These are phyloP conservation scores for Akanthomyces uredinophilus DNA, from an alignment of 2,329 filamentous ascomycete genomes.

Conservation along the genomic window DNA sequence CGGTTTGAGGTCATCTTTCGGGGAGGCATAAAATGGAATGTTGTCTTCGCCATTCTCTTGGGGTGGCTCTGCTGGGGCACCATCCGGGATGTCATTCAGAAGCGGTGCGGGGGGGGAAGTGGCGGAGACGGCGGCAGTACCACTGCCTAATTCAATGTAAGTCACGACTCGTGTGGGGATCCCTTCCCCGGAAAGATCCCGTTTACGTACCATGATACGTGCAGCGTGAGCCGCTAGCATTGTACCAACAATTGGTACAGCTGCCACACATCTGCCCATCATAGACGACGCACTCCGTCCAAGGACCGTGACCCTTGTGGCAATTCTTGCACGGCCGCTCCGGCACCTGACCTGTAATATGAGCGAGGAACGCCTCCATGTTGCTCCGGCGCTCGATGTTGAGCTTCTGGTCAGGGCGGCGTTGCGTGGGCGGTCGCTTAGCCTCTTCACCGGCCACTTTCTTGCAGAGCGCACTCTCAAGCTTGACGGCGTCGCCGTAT, in stretches of 20 bases:
- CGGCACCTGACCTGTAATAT: slow-evolving; percentile 48
- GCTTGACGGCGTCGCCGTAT: slow-evolving; percentile 42
- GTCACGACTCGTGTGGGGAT: neutral
- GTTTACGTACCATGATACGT: slow-evolving; percentile 50
- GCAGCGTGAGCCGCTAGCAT: slow-evolving; percentile 54
- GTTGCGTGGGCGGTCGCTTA: slow-evolving; percentile 46
- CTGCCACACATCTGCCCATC: slow-evolving; percentile 57
- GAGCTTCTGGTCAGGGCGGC: slow-evolving; percentile 48
- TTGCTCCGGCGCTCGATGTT: slow-evolving; percentile 56
- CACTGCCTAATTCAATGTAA: neutral
- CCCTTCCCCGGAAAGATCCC: neutral
- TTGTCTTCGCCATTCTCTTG: neutral
- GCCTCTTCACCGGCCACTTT: slow-evolving; percentile 46
- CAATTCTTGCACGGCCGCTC: slow-evolving; percentile 54
- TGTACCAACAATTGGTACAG: slow-evolving; percentile 61
- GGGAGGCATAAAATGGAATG: neutral
- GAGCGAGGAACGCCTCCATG: slow-evolving; percentile 53
- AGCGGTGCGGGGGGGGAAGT: neutral
- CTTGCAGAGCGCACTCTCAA: slow-evolving; percentile 52
- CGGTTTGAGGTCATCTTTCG: neutral
- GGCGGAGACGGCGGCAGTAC: neutral
- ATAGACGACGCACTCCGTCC: slow-evolving; percentile 54
- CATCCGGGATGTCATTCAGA: neutral
- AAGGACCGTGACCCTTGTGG: slow-evolving; percentile 55
- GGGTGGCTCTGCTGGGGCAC: neutral